phyloP scores from a whole-genome alignment of 805 yeast species.

The Ogataea pini region DNA sequence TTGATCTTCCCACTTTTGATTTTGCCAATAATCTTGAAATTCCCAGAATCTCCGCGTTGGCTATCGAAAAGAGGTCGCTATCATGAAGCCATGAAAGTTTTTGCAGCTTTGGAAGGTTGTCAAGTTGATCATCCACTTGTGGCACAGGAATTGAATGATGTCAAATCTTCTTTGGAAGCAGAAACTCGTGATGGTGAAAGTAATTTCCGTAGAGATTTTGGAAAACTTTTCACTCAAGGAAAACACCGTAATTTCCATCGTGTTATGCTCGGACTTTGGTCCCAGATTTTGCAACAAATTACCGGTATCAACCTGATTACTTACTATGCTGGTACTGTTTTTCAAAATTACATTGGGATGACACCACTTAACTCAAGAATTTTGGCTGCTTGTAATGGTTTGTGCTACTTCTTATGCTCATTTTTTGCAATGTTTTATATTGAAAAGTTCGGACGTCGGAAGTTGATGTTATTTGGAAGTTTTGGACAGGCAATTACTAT shows the following conservation, averaged over 20 bases:
- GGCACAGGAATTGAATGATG: slow-evolving; percentile 20
- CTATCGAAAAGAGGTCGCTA: slow-evolving; percentile 38
- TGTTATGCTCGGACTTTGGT: slow-evolving; percentile 43
- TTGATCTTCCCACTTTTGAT: slow-evolving; percentile 25
- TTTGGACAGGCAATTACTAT: slow-evolving; percentile 46
- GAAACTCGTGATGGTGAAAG: slow-evolving; percentile 27
- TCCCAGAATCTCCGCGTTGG: slow-evolving; percentile 51
- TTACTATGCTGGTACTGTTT: slow-evolving; percentile 59
- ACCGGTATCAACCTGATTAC: slow-evolving; percentile 59
- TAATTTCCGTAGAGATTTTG: slow-evolving; percentile 23
- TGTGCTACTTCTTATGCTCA: slow-evolving; percentile 33
- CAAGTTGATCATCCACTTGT: slow-evolving; percentile 17
- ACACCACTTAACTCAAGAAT: slow-evolving; percentile 41
- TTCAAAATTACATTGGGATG: slow-evolving; percentile 48
- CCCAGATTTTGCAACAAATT: slow-evolving; percentile 50
- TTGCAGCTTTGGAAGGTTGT: slow-evolving; percentile 43
- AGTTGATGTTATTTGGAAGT: slow-evolving; percentile 34
- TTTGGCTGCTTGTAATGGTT: slow-evolving; percentile 28
- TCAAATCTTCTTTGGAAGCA: slow-evolving; percentile 22
- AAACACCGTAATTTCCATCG: slow-evolving; percentile 50
- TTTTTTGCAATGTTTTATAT: slow-evolving; percentile 45
- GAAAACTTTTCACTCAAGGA: slow-evolving; percentile 41
- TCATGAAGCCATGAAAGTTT: slow-evolving; percentile 45
- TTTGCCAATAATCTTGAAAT: slow-evolving; percentile 18
- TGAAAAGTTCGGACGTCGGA: slow-evolving; percentile 46